Evolutionary conservation across 1,284 basidiomycete genomes (phyloP).

Genomic region (Leccinum brunneo-olivaceum): DNA sequence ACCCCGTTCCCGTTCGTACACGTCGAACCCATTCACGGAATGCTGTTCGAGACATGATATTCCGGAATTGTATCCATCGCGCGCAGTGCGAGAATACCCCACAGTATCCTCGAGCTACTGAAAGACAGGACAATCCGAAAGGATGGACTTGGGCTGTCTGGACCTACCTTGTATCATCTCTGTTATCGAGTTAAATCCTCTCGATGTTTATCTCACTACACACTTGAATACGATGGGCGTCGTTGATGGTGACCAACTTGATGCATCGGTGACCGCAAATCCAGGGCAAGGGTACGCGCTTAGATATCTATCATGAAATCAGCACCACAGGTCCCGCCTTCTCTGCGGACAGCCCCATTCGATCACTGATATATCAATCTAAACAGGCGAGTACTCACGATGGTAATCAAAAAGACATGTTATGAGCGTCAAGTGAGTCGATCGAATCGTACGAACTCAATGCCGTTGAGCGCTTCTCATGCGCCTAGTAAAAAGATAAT

Average conservation of each 20-base stretch:
- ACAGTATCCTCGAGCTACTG: background rate
- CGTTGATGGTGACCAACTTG: no score
- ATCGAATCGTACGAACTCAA: background rate
- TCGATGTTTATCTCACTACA: no score
- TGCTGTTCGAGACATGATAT: conserved; percentile 24
- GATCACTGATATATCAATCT: background rate
- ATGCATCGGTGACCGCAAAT: no score
- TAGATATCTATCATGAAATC: conserved; percentile 7
- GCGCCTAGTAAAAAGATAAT: background rate
- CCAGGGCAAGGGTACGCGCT: no score
- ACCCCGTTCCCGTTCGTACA: conserved; percentile 11
- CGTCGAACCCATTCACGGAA: conserved; percentile 16
- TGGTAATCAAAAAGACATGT: background rate
- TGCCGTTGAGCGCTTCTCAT: background rate
- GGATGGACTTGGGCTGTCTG: conserved; percentile 15
- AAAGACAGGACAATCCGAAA: conserved; percentile 1
- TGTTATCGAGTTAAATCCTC: no score
- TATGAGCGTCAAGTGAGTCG: conserved; percentile 3
- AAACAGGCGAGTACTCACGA: background rate
- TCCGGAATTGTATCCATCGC: conserved; percentile 10
- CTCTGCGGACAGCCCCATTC: background rate
- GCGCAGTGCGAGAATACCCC: conserved; percentile 2
- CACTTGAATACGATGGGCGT: no score
- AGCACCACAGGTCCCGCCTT: background rate
- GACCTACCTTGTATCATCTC: conserved; percentile 15